phyloP scores from a whole-genome alignment of 257 asterid genomes.

The Datura wrightii region DNA sequence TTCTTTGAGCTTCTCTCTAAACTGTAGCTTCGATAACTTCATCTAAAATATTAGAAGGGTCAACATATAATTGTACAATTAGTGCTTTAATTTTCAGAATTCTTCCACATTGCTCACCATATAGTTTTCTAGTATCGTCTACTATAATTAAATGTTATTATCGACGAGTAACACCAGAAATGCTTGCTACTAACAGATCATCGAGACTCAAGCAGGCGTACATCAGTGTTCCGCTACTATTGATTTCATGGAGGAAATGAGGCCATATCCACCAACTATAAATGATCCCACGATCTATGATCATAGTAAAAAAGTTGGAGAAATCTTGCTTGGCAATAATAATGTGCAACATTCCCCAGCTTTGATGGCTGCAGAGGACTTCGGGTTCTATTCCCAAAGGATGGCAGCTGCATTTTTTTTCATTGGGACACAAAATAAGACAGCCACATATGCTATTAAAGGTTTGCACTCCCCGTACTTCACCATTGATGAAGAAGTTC shows the following conservation, averaged over 20 bases:
- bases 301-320: slow-evolving; percentile 69
- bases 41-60: slow-evolving; percentile 3
- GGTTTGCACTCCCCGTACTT: slow-evolving; percentile 71
- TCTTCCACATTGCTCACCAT: not conserved
- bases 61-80: not conserved
- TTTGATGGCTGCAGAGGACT: slow-evolving; percentile 86
- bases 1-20: not conserved
- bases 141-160: not conserved
- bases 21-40: not conserved
- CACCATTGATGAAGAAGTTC: slow-evolving; percentile 64
- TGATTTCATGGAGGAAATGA: slow-evolving; percentile 67
- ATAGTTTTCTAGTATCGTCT: not conserved
- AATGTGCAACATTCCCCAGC: slow-evolving; percentile 44
- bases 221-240: slow-evolving; percentile 67
- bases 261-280: slow-evolving; percentile 66
- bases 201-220: slow-evolving; percentile 76
- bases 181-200: slow-evolving; percentile 52
- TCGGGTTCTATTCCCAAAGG: slow-evolving; percentile 76
- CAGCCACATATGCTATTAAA: slow-evolving; percentile 38
- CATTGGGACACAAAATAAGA: slow-evolving; percentile 62
- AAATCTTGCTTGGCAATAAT: slow-evolving; percentile 60
- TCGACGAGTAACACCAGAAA: slow-evolving; percentile 17
- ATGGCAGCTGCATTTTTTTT: slow-evolving; percentile 65
- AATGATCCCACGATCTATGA: slow-evolving; percentile 64
- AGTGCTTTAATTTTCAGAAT: not conserved